Percentiles rank a stretch among this genome's conserved stretches.
Conservation (phyloP, 371 early-diverging fungal species). For the Smittium culicis region DNA sequence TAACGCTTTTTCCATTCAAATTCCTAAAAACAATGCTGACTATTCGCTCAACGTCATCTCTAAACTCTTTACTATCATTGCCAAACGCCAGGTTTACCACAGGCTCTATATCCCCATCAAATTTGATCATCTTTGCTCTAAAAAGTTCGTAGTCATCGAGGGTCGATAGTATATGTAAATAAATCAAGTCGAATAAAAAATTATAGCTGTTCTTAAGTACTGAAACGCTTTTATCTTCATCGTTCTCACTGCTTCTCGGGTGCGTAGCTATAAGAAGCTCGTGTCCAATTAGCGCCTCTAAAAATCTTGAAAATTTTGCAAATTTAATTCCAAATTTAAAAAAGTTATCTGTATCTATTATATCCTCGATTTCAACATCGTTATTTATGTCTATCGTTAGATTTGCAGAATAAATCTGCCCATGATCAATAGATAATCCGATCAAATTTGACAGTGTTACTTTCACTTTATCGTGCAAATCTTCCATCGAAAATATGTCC, state of each 20-base stretch:
- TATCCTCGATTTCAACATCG: not conserved
- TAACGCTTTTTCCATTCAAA: not conserved
- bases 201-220: not conserved
- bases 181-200: not conserved
- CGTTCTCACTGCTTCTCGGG: not conserved
- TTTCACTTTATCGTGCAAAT: not conserved
- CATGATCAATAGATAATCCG: not conserved
- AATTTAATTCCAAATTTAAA: slow-evolving; percentile 1
- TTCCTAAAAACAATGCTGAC: not conserved
- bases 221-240: not conserved
- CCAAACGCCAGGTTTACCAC: not conserved
- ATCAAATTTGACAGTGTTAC: not conserved
- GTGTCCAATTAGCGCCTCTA: not conserved
- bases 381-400: not conserved
- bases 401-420: not conserved
- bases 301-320: slow-evolving; percentile 6
- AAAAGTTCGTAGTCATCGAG: not conserved
- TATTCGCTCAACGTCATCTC: not conserved
- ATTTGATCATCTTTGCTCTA: not conserved
- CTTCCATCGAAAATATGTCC: not conserved
- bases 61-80: not conserved
- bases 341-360: not conserved
- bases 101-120: not conserved
- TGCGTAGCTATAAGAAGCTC: not conserved
- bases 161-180: not conserved